Base-by-base conservation (phyloP, 805 yeast species). In the Kodamaea sagamina region DNA sequence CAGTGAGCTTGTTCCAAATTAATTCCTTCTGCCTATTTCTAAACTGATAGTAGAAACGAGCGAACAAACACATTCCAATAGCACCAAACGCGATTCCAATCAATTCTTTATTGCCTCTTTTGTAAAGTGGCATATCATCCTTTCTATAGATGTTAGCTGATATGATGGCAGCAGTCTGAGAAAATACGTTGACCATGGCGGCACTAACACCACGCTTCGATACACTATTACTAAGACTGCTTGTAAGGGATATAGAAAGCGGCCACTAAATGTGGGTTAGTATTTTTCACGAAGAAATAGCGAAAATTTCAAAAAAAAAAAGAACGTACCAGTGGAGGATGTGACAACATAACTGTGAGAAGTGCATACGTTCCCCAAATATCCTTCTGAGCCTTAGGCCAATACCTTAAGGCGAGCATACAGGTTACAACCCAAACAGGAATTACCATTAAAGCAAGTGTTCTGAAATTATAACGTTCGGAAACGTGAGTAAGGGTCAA, bases 101-200 rank as follows among this genome's bases (percentile, higher is more conserved):
- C 49, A 77, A 63, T 13, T 57, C 67, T 9, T 49, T 47, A 47
- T 84, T 82, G 38, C 89, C 92, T 18, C 75, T 62, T 32, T 71
- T 71, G 55, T 85, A 85, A 26, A 71, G 55, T 1, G 90, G 90
- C 32, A 65, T 66, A 55, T 84, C 92, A 36, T 71, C 75, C 1
- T 59, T 56, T 32, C 82, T 61, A 59, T 84, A 84, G 5, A 85
- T 71, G 51, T 83, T 77, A 7, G 80, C 64, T 2, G 79, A 65
- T 9, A 76, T 64, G 39, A 84, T 79, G 11, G 68, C 61, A 1
- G 81, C 84, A 0, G 78, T 65, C 53, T 84, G 90, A 1, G 78
- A 79, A 56, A 72, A 75, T 70, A 83, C 81, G 52, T 83, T 84
- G 55, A 78, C 82, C 39, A 84, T 47, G 0, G 89, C 81, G 0